These are phyloP conservation scores for Epichloe hybrida DNA, from an alignment of 2,329 filamentous ascomycete genomes.

Conservation along the genomic window DNA sequence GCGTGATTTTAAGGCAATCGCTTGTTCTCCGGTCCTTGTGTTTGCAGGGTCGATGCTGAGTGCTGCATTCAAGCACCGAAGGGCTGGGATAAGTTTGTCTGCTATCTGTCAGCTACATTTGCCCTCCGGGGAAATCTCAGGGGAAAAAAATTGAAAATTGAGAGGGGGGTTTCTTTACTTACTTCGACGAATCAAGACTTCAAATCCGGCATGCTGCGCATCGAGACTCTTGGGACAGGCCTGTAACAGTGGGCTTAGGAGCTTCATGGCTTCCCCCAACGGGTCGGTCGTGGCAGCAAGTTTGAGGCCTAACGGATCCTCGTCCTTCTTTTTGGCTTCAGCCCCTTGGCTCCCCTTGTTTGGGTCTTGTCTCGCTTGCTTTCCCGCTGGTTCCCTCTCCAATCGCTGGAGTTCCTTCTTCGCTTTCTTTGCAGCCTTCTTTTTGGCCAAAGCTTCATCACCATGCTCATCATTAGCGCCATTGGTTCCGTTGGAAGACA, in stretches of 20 bases:
- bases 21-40: conserved; percentile 63
- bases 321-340: conserved; percentile 73
- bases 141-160: not conserved
- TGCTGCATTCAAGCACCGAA: conserved; percentile 71
- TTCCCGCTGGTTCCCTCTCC: conserved; percentile 68
- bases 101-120: conserved; percentile 5
- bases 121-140: not conserved
- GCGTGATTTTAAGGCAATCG: conserved; percentile 52
- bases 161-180: conserved; percentile 24
- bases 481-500: conserved; percentile 50
- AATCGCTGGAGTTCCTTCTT: conserved; percentile 55
- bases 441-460: conserved; percentile 55
- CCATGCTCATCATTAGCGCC: conserved; percentile 35
- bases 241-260: conserved; percentile 67
- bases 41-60: conserved; percentile 54
- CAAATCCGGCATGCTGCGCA: conserved; percentile 74
- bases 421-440: conserved; percentile 83
- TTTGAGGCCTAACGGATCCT: conserved; percentile 72
- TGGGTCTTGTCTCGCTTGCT: conserved; percentile 66
- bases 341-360: conserved; percentile 58
- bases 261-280: conserved; percentile 73
- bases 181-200: conserved; percentile 78
- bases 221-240: conserved; percentile 69
- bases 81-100: conserved; percentile 80
- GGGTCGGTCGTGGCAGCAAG: conserved; percentile 72